Percentiles rank a stretch among this genome's conserved stretches.
Evolutionary conservation across 2,329 filamentous ascomycete species (phyloP).

Genomic region (Alternaria triticina): DNA sequence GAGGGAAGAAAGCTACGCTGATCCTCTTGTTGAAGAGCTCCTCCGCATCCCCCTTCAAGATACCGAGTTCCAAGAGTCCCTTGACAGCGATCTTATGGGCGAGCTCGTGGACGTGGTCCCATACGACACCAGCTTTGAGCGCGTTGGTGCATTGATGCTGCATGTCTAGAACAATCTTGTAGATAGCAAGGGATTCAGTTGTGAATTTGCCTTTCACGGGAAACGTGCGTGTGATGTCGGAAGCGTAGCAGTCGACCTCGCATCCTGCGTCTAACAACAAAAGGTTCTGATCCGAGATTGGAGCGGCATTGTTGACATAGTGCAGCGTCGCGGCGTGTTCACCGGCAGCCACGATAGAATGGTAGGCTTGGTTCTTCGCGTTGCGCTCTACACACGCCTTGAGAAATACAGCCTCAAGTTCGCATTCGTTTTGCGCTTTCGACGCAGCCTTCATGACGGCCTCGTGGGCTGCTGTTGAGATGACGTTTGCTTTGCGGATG

Average conservation of each 20-base stretch:
- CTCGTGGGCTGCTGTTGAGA: conserved; percentile 79
- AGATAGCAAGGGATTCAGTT: conserved; percentile 60
- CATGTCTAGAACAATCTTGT: conserved; percentile 86
- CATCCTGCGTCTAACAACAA: conserved; percentile 83
- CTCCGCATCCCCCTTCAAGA: conserved; percentile 67
- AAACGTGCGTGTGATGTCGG: conserved; percentile 82
- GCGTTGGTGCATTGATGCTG: conserved; percentile 76
- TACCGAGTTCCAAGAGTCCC: conserved; percentile 76
- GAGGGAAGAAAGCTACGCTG: conserved; percentile 59
- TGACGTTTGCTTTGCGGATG: conserved; percentile 79
- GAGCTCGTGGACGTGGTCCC: conserved; percentile 80
- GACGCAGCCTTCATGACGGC: conserved; percentile 69
- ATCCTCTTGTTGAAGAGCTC: conserved; percentile 54
- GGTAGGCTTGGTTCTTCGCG: conserved; percentile 84
- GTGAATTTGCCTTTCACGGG: conserved; percentile 70
- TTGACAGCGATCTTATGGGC: conserved; percentile 84
- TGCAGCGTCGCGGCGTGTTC: conserved; percentile 84
- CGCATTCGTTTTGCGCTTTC: conserved; percentile 74
- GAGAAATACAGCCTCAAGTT: conserved; percentile 82
- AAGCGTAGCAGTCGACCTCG: conserved; percentile 57
- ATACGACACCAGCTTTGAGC: conserved; percentile 75
- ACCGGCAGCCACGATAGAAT: conserved; percentile 83
- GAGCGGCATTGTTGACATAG: conserved; percentile 67
- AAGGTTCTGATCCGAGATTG: conserved; percentile 69
- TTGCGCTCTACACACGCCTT: conserved; percentile 76